Percentiles rank a stretch among this genome's conserved stretches.
phyloP scores from a whole-genome alignment of 1,139 yeast species.

The Taphrina flavorubra region DNA sequence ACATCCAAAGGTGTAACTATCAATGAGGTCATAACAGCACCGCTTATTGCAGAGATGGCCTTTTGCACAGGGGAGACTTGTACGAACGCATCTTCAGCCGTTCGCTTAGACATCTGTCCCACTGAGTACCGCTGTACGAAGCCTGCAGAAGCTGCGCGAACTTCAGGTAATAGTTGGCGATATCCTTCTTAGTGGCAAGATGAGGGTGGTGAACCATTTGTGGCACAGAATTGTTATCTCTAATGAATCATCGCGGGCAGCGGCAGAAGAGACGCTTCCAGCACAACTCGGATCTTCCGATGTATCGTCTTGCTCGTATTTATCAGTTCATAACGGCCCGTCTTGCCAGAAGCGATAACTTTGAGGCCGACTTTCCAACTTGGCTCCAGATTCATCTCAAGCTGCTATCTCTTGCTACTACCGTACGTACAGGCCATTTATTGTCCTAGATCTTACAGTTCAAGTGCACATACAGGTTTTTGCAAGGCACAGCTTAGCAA shows the following conservation, averaged over 20 bases:
- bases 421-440: neutral
- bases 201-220: neutral
- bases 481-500: neutral
- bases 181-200: neutral
- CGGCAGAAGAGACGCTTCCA: neutral
- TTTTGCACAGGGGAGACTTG: conserved; percentile 33
- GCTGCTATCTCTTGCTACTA: neutral
- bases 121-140: neutral
- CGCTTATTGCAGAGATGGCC: conserved; percentile 35
- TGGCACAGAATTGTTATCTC: conserved; percentile 15
- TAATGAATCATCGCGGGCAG: conserved; percentile 11
- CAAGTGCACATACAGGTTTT: neutral
- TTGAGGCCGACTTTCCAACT: neutral
- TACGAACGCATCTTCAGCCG: conserved; percentile 32
- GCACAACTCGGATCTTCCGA: neutral
- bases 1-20: conserved; percentile 44
- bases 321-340: neutral
- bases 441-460: neutral
- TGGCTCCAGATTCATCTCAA: neutral
- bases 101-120: conserved; percentile 7
- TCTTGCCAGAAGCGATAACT: neutral
- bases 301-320: neutral
- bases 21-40: conserved; percentile 41
- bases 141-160: neutral
- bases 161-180: neutral